Conservation (phyloP, 352 stramenopile species). For the Phytophthora podocarpi region DNA sequence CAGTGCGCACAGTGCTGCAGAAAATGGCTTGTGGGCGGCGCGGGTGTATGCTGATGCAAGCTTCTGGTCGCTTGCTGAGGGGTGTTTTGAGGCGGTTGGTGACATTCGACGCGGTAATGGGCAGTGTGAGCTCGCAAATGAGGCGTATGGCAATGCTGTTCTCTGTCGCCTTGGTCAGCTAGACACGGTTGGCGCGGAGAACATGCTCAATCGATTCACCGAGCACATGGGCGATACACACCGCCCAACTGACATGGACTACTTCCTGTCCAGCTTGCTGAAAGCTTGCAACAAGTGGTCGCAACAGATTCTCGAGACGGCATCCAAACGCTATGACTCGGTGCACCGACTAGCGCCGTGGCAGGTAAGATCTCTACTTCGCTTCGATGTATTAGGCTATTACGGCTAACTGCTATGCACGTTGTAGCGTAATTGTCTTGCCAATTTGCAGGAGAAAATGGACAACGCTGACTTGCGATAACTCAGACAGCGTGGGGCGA, state of each 20-base stretch:
- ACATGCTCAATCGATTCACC: constrained; percentile 52
- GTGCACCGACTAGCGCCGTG: constrained; percentile 54
- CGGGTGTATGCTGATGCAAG: constrained; percentile 55
- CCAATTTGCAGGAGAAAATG: constrained; percentile 59
- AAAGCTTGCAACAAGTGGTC: constrained; percentile 69
- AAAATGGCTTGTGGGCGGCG: constrained; percentile 58
- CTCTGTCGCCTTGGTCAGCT: constrained; percentile 63
- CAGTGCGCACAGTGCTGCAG: constrained; percentile 49
- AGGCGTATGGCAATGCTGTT: constrained; percentile 64
- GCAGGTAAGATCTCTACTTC: constrained; percentile 47
- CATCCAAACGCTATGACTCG: constrained; percentile 56
- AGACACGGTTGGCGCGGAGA: constrained; percentile 61
- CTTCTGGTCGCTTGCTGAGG: constrained; percentile 59
- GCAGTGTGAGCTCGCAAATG: constrained; percentile 46
- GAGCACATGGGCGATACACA: constrained; percentile 37
- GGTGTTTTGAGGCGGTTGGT: constrained; percentile 59
- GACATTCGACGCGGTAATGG: constrained; percentile 47
- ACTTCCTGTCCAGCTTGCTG: constrained; percentile 55
- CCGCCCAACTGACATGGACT: constrained; percentile 53
- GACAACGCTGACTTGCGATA: constrained; percentile 58
- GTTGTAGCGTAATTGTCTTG: constrained; percentile 56
- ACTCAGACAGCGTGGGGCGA: not conserved
- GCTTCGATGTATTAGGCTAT: not conserved
- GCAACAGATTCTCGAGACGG: constrained; percentile 47
- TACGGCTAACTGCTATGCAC: not conserved